phyloP scores from a whole-genome alignment of 768 basidiomycete species.

The Kwoniella sp. region DNA sequence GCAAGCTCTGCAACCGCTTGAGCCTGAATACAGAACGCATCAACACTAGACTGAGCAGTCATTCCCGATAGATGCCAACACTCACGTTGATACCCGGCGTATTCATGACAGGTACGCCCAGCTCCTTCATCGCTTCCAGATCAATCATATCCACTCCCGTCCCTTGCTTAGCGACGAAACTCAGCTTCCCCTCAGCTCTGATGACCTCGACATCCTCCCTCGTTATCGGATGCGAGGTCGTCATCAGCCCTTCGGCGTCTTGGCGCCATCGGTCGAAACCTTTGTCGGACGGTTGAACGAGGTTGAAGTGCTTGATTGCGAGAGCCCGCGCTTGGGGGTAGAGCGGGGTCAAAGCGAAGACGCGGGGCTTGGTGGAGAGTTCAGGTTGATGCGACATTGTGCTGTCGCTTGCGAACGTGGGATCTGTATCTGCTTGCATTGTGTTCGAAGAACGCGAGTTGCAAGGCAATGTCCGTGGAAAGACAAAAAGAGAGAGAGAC shows the following conservation, averaged over 20 bases:
- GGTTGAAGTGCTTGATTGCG: conserved; percentile 10
- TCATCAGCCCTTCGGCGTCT: conserved; percentile 4
- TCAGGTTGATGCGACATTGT: neutral
- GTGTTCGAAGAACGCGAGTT: too few relatives aligned
- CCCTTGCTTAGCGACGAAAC: conserved; percentile 31
- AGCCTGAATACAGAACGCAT: too few relatives aligned
- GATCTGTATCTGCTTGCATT: too few relatives aligned
- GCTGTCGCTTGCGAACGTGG: neutral
- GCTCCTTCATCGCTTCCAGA: conserved; percentile 10
- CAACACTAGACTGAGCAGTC: too few relatives aligned
- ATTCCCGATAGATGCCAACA: neutral
- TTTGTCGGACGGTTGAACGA: conserved; percentile 3
- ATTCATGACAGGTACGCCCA: conserved; percentile 28
- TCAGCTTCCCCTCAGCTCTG: conserved; percentile 10
- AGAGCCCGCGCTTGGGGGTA: conserved; percentile 10
- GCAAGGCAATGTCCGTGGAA: neutral
- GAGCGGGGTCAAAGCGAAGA: conserved; percentile 13
- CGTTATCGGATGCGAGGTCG: neutral
- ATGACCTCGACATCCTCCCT: conserved; percentile 13
- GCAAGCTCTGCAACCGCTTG: conserved; percentile 42
- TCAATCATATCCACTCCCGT: conserved; percentile 32
- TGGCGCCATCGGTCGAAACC: conserved; percentile 6
- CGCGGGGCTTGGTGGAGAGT: conserved; percentile 5
- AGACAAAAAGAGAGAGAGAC: neutral
- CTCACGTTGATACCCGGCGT: conserved; percentile 39